Evolutionary conservation across 2,329 filamentous ascomycete species (phyloP), one percentile per base, ranked within the genome.

Genomic region (Cercospora citrullina): DNA sequence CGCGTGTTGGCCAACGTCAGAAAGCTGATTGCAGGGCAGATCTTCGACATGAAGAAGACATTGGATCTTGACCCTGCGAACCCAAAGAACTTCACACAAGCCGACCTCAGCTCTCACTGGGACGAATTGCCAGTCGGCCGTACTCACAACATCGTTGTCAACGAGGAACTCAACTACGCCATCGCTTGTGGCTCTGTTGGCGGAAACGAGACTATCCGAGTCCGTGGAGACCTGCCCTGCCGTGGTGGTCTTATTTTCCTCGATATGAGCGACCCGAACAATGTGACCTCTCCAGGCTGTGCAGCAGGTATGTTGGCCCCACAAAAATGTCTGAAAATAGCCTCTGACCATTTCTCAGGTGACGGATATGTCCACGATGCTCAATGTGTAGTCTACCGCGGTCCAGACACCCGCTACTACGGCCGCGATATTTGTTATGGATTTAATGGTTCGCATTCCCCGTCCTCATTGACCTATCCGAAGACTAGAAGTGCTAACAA

Each of bases 41-140:
- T 89, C 77, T 89, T 89, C 73, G 87, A 89, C 77, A 84, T 88
- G 85, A 83, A 81, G 73, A 88, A 84, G 79, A 79, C 87, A 12
- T 79, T 85, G 62, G 77, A 78, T 39, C 75, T 87, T 64, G 79
- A 83, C 75, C 80, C 82, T 1, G 78, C 77, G 1, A 77, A 69
- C 23, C 83, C 80, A 10, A 77, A 75, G n/a, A 80, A 75, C 63
- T 86, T 85, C 68, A 72, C 75, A 74, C 80, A 81, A 42, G 70
- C 65, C 12, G 66, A 70, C 45, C 66, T 70, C 12, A 63, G 45
- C 63, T 64, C 63, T n/a, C 68, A 70, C 63, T 68, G 65, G 63
- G 60, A 67, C 30, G 66, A 63, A 45, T 23, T 70, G 0, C 64
- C 64, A 18, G 64, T 69, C 6, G 68, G 68, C 6, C 42, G 62